phyloP scores from a whole-genome alignment of 225 moss, liverwort and hornwort species.

The Sphagnum contortum region DNA sequence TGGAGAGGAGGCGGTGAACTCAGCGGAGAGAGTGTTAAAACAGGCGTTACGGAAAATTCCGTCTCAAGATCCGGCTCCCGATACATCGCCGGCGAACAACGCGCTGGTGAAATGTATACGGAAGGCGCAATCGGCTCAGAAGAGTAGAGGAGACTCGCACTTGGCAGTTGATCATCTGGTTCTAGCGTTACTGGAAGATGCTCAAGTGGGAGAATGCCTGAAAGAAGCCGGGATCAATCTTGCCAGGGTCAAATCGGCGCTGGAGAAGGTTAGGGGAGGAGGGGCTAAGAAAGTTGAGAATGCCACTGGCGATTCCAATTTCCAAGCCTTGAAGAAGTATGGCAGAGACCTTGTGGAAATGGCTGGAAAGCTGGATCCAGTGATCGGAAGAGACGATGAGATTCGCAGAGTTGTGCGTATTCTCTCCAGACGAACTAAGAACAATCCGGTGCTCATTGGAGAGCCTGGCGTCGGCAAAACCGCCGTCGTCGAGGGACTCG shows the following conservation, averaged over 20 bases:
- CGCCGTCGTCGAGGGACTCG: slow-evolving; percentile 90
- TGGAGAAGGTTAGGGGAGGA: slow-evolving; percentile 69
- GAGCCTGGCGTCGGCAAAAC: slow-evolving; percentile 97
- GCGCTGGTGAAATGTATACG: slow-evolving; percentile 67
- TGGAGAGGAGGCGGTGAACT: slow-evolving; percentile 43
- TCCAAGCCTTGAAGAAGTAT: slow-evolving; percentile 78
- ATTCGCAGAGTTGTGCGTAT: slow-evolving; percentile 89
- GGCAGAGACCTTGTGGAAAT: slow-evolving; percentile 85
- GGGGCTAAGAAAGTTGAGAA: slow-evolving; percentile 63
- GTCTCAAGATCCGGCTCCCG: slow-evolving; percentile 68
- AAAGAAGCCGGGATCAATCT: slow-evolving; percentile 77
- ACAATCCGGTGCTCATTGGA: slow-evolving; percentile 89
- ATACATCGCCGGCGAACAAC: slow-evolving; percentile 75
- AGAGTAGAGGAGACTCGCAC: slow-evolving; percentile 74
- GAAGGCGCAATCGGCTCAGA: slow-evolving; percentile 76
- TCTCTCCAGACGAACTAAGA: slow-evolving; percentile 85
- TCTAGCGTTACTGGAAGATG: slow-evolving; percentile 66
- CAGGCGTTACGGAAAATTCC: slow-evolving; percentile 58
- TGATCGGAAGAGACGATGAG: slow-evolving; percentile 93
- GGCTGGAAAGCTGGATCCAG: slow-evolving; percentile 77
- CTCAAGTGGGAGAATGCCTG: slow-evolving; percentile 61
- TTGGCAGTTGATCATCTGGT: slow-evolving; percentile 85
- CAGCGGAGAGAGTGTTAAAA: slow-evolving; percentile 71
- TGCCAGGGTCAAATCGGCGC: slow-evolving; percentile 49
- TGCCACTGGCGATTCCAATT: slow-evolving; percentile 69